These are phyloP conservation scores for Lunularia cruciata DNA, from an alignment of 225 moss, liverwort and hornwort genomes.

Conservation along the genomic window DNA sequence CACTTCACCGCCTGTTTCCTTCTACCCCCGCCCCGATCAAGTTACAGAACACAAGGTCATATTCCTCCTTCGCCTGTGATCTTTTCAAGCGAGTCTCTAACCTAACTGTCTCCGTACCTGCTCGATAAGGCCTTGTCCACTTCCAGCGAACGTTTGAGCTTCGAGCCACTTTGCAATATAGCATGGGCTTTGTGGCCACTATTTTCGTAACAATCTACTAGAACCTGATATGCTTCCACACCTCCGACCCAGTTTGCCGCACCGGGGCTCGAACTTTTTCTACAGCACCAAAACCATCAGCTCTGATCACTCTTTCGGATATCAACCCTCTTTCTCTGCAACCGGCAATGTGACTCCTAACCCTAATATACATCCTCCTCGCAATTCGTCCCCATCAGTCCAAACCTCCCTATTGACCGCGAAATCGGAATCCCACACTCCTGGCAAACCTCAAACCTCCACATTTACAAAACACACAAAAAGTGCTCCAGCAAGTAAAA, in stretches of 20 bases:
- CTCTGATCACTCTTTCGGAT: background rate
- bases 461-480: background rate
- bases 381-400: background rate
- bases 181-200: background rate
- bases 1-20: background rate
- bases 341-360: background rate
- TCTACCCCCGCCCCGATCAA: background rate
- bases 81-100: background rate
- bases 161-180: background rate
- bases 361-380: conserved; percentile 4
- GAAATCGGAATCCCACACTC: background rate
- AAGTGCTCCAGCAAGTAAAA: background rate
- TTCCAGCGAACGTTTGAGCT: background rate
- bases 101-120: conserved; percentile 13
- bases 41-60: background rate
- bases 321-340: background rate
- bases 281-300: background rate
- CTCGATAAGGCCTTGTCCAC: background rate
- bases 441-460: background rate
- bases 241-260: background rate
- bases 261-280: background rate
- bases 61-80: background rate
- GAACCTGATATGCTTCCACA: background rate
- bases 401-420: background rate
- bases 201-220: background rate